Base-by-base conservation (phyloP, 2,329 filamentous ascomycete species). In the Ophiobolus disseminans region DNA sequence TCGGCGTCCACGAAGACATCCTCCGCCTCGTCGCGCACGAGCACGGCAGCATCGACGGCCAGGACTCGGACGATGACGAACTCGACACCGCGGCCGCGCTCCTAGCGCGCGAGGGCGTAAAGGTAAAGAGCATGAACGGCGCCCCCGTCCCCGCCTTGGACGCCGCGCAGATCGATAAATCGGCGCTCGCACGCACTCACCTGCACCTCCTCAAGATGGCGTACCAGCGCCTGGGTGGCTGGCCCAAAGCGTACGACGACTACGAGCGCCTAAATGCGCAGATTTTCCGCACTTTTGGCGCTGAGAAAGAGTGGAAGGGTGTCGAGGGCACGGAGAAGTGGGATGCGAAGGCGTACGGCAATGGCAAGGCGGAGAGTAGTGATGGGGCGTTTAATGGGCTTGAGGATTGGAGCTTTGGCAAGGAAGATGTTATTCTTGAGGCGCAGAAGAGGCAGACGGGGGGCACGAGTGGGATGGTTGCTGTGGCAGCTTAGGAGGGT, bases 291-390 rank as follows among this genome's bases (percentile, higher is more conserved):
- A 63, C 66, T 14, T 81, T 75, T 53, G 64, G 65, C 3, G 30
- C 30, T 3, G 60, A 68, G 16, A 46, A 57, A 4, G 68, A 73
- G 21, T 64, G 80, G 60, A 73, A 75, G 57, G 73, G 71, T 1
- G 62, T 73, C 0, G 73, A 76, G 48, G 76, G 76, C 1, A 74
- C 78, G 0, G 78, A 80, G 66, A 78, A 77, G 66, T 80, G 78
- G 78, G 64, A 73, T 43, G 62, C 75, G 10, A 77, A 78, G 62
- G 67, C 59, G 0, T 80, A 75, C 57, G 78, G 78, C 0, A 45
- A 50, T 6, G 79, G 79, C 3, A 79, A 78, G 66, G 78, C 78
- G 1, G 75, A 79, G 63, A 68, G 65, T 13, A 60, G 69, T 59
- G 66, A 73, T 17, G 73, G 70, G 10, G 53, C 50, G 4, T 74